Conservation (phyloP, 352 stramenopile genomes). For the Pythium vanterpoolii region DNA sequence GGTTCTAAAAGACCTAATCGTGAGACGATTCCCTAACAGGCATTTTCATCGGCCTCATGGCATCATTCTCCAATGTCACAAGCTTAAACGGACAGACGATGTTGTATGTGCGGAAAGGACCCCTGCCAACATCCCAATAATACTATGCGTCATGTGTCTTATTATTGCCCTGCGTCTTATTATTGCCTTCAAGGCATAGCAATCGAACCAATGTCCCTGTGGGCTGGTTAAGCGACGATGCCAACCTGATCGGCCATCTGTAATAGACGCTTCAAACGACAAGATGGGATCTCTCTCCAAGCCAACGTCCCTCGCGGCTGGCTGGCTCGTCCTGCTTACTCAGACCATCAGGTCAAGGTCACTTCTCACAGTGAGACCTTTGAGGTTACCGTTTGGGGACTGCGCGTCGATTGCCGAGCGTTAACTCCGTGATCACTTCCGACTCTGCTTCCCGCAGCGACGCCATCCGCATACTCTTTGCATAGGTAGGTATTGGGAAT, state of each 20-base stretch:
- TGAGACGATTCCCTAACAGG: not conserved
- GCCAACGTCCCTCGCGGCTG: not conserved
- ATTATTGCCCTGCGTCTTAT: constrained; percentile 7
- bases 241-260: constrained; percentile 7
- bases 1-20: not conserved
- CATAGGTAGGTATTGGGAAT: constrained; percentile 1
- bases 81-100: not conserved
- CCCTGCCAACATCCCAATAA: constrained; percentile 2
- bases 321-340: constrained; percentile 15
- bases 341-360: constrained; percentile 10
- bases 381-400: not conserved
- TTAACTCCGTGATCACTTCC: not conserved
- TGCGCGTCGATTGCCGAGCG: not conserved
- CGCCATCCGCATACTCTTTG: not conserved
- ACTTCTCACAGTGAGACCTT: not conserved
- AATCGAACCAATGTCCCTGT: not conserved
- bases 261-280: constrained; percentile 22
- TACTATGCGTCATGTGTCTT: too few relatives aligned
- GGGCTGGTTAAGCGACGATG: not conserved
- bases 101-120: not conserved
- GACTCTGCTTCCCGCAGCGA: constrained; percentile 3
- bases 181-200: not conserved
- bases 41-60: too few relatives aligned
- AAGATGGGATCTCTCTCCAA: constrained; percentile 32
- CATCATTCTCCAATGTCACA: not conserved